These are phyloP conservation scores for Vaccinium vitisidaea DNA, from an alignment of 148 eudicot genomes.

Conservation along the genomic window DNA sequence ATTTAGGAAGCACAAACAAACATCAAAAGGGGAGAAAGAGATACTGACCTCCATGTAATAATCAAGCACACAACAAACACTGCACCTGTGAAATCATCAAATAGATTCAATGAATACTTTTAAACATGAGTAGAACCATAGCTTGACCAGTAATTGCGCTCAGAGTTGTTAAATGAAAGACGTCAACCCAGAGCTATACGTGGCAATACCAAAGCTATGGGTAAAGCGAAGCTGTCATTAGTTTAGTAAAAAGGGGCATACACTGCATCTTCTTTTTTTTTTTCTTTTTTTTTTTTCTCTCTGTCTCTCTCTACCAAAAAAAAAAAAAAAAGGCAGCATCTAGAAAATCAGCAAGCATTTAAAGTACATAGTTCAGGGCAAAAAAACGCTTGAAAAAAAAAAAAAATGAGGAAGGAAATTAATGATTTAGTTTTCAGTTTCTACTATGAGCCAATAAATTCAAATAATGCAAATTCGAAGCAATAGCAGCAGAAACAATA, in stretches of 20 bases:
- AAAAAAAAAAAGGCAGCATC: background rate
- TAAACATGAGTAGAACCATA: background rate
- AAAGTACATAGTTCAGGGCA: background rate
- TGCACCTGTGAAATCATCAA: constrained; percentile 60
- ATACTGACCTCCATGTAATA: constrained; percentile 87
- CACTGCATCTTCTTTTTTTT: background rate
- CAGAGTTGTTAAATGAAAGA: background rate
- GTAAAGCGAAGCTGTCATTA: background rate
- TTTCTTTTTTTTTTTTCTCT: too few species aligned
- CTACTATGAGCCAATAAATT: background rate
- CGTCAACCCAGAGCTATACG: background rate
- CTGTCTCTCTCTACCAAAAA: too few species aligned
- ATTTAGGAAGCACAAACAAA: constrained; percentile 10
- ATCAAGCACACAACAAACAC: constrained; percentile 83
- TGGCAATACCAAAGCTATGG: background rate
- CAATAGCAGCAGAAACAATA: background rate
- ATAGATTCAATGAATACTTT: constrained; percentile 13
- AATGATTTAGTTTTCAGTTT: background rate
- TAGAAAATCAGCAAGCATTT: background rate
- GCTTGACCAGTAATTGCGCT: background rate
- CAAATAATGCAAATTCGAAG: constrained; percentile 1
- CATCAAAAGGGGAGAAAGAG: constrained; percentile 19
- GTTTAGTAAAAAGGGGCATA: background rate
- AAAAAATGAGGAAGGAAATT: background rate
- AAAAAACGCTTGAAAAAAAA: background rate